These are phyloP conservation scores for Tetracentron sinense DNA, from an alignment of 164 flowering plant genomes.

Conservation along the genomic window DNA sequence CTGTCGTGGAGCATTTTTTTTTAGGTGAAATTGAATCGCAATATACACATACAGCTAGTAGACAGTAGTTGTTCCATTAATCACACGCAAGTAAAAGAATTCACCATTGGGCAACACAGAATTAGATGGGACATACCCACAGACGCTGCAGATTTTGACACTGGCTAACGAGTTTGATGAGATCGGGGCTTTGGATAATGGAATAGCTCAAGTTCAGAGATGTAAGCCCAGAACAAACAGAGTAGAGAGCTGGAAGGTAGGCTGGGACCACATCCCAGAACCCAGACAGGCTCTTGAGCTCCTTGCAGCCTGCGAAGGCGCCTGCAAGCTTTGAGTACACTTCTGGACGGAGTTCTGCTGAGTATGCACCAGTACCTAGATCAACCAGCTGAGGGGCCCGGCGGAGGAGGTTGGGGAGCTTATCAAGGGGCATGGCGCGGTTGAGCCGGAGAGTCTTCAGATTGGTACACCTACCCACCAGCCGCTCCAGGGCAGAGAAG, in stretches of 20 bases:
- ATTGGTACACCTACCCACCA: slow-evolving; percentile 71
- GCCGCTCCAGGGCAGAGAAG: slow-evolving; percentile 72
- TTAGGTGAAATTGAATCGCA: slow-evolving; percentile 11
- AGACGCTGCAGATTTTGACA: slow-evolving; percentile 67
- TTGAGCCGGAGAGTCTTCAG: slow-evolving; percentile 69
- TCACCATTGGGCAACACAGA: not conserved
- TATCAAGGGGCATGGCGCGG: slow-evolving; percentile 76
- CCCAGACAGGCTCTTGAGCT: slow-evolving; percentile 78
- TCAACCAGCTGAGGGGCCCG: slow-evolving; percentile 81
- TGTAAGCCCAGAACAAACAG: slow-evolving; percentile 59
- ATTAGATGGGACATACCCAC: slow-evolving; percentile 43
- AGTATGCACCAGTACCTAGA: slow-evolving; percentile 71
- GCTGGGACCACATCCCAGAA: slow-evolving; percentile 76
- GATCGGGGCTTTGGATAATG: slow-evolving; percentile 48
- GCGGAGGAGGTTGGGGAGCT: slow-evolving; percentile 51
- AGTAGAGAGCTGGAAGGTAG: slow-evolving; percentile 56
- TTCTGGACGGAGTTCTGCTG: slow-evolving; percentile 60
- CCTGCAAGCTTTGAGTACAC: slow-evolving; percentile 47
- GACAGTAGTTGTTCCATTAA: too few relatives aligned
- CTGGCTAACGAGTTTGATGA: slow-evolving; percentile 56
- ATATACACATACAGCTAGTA: not conserved
- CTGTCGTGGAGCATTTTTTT: slow-evolving; percentile 30
- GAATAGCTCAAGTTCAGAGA: slow-evolving; percentile 80
- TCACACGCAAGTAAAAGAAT: not conserved
- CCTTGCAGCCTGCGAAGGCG: slow-evolving; percentile 66